Percentiles rank a stretch among this genome's conserved stretches.
Evolutionary conservation across 2,329 filamentous ascomycete genomes (phyloP).

Genomic region (Dothideomycetes sp.): DNA sequence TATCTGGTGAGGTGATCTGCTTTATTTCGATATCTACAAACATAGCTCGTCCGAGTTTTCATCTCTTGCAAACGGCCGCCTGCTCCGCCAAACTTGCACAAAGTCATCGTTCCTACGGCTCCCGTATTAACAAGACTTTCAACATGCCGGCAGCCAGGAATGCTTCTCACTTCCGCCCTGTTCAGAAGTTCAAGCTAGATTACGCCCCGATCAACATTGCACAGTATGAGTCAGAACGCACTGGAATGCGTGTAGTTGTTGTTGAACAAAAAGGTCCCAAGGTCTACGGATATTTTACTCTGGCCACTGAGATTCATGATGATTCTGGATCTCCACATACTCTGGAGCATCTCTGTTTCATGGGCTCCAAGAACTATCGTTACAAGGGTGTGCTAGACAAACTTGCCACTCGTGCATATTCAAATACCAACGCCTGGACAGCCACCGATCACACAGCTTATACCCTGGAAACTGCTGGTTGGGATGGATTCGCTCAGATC

Average conservation of each 20-base stretch:
- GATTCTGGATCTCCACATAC: constrained; percentile 75
- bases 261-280: constrained; percentile 93
- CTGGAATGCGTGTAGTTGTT: constrained; percentile 88
- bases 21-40: too few relatives aligned
- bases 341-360: constrained; percentile 45
- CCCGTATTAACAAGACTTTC: not conserved
- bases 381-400: constrained; percentile 96
- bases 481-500: constrained; percentile 93
- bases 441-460: constrained; percentile 95
- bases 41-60: too few relatives aligned
- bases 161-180: constrained; percentile 60
- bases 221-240: constrained; percentile 91
- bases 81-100: constrained; percentile 2
- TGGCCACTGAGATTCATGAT: constrained; percentile 95
- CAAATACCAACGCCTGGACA: constrained; percentile 93
- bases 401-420: constrained; percentile 86
- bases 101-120: not conserved
- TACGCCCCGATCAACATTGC: constrained; percentile 84
- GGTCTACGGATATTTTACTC: constrained; percentile 84
- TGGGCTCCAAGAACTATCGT: constrained; percentile 80
- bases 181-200: constrained; percentile 79
- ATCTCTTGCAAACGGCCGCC: too few relatives aligned
- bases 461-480: constrained; percentile 87
- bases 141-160: constrained; percentile 12
- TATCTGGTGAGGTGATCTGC: too few relatives aligned